Evolutionary conservation across 768 basidiomycete genomes (phyloP).

Genomic region (Xerocomellus dryophilus): DNA sequence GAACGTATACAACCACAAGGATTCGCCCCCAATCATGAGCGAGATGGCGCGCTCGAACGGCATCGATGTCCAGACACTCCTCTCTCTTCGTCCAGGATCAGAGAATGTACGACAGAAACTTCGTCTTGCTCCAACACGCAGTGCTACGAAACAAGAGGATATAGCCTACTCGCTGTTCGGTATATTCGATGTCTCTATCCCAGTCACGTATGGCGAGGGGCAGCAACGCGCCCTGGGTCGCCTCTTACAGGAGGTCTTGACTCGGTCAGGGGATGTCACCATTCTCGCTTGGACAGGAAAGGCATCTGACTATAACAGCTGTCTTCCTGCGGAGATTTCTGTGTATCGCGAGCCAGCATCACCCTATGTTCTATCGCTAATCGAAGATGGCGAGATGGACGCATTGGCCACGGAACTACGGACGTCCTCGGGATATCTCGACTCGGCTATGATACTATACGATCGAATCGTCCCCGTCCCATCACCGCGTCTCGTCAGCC

Average conservation of each 20-base stretch:
- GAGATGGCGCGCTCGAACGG: not conserved
- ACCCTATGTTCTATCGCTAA: not conserved
- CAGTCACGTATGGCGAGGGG: not conserved
- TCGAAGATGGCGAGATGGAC: not conserved
- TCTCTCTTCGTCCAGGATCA: not conserved
- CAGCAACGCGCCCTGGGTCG: not conserved
- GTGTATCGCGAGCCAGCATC: not conserved
- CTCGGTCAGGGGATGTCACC: not conserved
- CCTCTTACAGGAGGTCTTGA: not conserved
- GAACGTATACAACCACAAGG: not conserved
- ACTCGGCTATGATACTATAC: not conserved
- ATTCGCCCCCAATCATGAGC: not conserved
- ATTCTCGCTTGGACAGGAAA: not conserved
- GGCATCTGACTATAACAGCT: not conserved
- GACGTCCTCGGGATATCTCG: not conserved
- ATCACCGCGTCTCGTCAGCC: not conserved
- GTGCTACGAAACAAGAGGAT: not conserved
- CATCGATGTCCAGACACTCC: not conserved
- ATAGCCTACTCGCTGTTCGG: not conserved
- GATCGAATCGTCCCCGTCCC: not conserved
- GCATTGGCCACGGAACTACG: not conserved
- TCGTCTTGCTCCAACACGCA: not conserved
- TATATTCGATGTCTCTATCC: not conserved
- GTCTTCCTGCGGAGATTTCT: not conserved
- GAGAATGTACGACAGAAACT: not conserved